A percentile compares a stretch with the other conserved stretches of the same genome.
phyloP scores from a whole-genome alignment of 2,329 filamentous ascomycete genomes.

The Beauveria australis region DNA sequence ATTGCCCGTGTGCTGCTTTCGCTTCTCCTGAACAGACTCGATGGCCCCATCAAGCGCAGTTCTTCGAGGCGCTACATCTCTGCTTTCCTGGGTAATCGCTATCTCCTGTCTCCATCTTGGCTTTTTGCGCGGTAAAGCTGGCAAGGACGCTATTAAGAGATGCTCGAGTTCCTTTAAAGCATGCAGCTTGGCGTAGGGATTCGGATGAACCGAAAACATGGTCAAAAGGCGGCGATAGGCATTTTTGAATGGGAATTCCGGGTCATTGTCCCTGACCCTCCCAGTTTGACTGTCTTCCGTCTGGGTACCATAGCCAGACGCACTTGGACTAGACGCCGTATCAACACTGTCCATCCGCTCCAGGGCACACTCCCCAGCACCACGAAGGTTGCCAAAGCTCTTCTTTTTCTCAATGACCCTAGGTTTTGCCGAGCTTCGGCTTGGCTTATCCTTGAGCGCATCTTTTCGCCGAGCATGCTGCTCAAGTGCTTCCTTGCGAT shows the following conservation, averaged over 20 bases:
- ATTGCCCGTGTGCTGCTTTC: constrained; percentile 37
- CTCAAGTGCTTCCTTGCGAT: constrained; percentile 49
- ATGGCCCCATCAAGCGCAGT: constrained; percentile 57
- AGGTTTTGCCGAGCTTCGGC: constrained; percentile 38
- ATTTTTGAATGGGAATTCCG: constrained; percentile 69
- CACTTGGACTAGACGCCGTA: constrained; percentile 12
- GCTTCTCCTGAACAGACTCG: constrained; percentile 60
- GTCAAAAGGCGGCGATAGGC: constrained; percentile 73
- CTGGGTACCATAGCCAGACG: not conserved
- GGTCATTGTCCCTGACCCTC: constrained; percentile 1
- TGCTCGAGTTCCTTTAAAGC: constrained; percentile 76
- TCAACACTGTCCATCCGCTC: constrained; percentile 26
- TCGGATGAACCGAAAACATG: constrained; percentile 83
- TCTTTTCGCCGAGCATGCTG: constrained; percentile 33
- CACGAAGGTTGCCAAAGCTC: constrained; percentile 58
- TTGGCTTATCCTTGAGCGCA: constrained; percentile 31
- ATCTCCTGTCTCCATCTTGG: constrained; percentile 19
- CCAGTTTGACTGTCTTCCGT: constrained; percentile 4
- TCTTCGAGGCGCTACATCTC: constrained; percentile 26
- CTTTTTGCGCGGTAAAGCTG: constrained; percentile 26
- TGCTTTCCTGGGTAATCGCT: constrained; percentile 19
- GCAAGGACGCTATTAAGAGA: constrained; percentile 67
- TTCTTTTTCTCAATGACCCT: constrained; percentile 55
- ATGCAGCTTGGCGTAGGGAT: constrained; percentile 78
- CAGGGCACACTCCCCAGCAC: constrained; percentile 33